Conservation (phyloP, 1,284 basidiomycete species). For the Acaromyces ingoldii region DNA sequence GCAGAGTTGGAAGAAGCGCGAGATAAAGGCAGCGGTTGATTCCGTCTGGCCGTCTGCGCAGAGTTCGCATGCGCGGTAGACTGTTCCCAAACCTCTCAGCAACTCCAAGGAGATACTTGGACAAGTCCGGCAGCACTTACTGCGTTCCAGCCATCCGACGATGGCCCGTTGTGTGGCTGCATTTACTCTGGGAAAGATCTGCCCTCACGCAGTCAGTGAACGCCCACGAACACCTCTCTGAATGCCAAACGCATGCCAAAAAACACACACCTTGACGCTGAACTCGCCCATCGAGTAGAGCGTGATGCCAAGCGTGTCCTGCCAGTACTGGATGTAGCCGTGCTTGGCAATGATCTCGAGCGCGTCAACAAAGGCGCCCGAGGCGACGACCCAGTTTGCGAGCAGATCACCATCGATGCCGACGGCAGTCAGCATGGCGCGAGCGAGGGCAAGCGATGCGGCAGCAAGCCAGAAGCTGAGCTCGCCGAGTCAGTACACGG, state of each 20-base stretch:
- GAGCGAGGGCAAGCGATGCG: not conserved
- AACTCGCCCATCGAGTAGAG: not conserved
- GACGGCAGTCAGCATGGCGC: not conserved
- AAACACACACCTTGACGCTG: not conserved
- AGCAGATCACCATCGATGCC: not conserved
- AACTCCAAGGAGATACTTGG: too few relatives aligned
- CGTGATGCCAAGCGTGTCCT: not conserved
- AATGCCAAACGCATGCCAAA: too few relatives aligned
- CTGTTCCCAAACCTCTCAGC: too few relatives aligned
- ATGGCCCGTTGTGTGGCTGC: not conserved
- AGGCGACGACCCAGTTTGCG: not conserved
- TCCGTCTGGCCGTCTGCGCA: not conserved
- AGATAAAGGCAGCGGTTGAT: not conserved
- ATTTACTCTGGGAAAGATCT: not conserved
- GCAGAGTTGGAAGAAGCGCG: conserved; percentile 1
- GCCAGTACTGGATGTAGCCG: not conserved
- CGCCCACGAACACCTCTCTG: too few relatives aligned
- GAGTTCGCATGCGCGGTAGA: not conserved
- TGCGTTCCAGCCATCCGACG: not conserved
- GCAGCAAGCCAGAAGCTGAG: not conserved
- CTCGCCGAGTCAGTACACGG: too few relatives aligned
- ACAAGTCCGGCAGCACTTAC: too few relatives aligned
- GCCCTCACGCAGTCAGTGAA: too few relatives aligned
- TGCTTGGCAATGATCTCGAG: not conserved
- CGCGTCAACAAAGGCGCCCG: not conserved